A percentile compares a stretch with the other conserved stretches of the same genome.
Evolutionary conservation across 2,329 filamentous ascomycete species (phyloP).

Genomic region (Escovopsis sp.): DNA sequence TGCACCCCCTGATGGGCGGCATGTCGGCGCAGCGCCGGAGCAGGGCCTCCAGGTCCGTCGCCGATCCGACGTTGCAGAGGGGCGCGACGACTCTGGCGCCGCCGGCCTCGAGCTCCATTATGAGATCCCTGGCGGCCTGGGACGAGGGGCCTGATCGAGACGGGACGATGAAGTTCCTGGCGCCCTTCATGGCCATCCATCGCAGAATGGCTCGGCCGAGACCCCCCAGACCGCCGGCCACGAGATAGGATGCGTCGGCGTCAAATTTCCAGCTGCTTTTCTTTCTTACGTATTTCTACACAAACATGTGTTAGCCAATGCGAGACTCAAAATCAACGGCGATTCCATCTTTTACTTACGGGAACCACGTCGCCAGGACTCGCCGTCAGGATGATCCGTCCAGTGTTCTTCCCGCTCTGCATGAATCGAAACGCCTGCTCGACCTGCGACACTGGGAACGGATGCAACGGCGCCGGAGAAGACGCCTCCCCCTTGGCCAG

Average conservation of each 20-base stretch:
- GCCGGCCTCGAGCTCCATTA: conserved; percentile 4
- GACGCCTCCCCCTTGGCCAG: conserved; percentile 4
- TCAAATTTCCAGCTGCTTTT: conserved; percentile 1
- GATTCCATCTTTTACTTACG: background rate
- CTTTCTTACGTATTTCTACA: conserved; percentile 1
- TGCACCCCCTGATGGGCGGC: conserved; percentile 12
- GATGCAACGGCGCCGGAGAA: conserved; percentile 1
- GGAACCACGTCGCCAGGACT: background rate
- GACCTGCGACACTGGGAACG: background rate
- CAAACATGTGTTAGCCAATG: background rate
- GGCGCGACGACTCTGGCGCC: conserved; percentile 6
- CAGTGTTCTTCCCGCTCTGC: conserved; percentile 2
- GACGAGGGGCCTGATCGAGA: conserved; percentile 13
- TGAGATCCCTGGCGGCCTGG: conserved; percentile 6
- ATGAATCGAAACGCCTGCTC: conserved; percentile 7
- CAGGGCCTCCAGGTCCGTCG: background rate
- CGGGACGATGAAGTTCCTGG: conserved; percentile 16
- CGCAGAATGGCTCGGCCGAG: conserved; percentile 11
- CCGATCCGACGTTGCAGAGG: conserved; percentile 8
- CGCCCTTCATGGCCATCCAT: conserved; percentile 6
- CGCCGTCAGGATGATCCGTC: background rate
- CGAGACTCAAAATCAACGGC: too few species aligned
- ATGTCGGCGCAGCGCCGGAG: conserved; percentile 7
- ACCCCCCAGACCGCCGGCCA: conserved; percentile 13
- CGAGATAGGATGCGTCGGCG: conserved; percentile 7